A percentile compares a stretch with the other conserved stretches of the same genome.
Evolutionary conservation across 1,284 basidiomycete genomes (phyloP).

Genomic region (Leccinum pachyderme): DNA sequence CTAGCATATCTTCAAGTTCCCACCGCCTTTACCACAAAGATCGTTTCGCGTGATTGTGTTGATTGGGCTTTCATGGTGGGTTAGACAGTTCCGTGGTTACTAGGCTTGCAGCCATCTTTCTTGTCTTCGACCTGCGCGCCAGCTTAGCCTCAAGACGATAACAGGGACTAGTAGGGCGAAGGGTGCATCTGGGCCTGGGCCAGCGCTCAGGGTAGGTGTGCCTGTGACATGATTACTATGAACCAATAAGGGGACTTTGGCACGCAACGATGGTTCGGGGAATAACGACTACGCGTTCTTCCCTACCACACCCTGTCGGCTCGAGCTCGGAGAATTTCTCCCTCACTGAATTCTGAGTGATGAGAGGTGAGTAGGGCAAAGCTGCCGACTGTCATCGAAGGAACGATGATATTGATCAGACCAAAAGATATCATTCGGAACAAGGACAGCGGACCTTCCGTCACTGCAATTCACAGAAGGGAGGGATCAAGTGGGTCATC

Average conservation of each 20-base stretch:
- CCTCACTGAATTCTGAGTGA: not conserved
- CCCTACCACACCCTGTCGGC: not conserved
- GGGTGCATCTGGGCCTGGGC: not conserved
- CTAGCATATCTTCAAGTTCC: too few species aligned
- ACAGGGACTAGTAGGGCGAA: not conserved
- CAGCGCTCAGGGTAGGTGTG: not conserved
- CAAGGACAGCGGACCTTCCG: not conserved
- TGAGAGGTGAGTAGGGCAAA: not conserved
- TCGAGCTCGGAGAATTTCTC: not conserved
- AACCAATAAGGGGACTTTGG: not conserved
- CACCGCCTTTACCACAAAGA: too few species aligned
- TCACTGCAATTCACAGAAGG: not conserved
- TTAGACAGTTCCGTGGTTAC: not conserved
- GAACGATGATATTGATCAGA: not conserved
- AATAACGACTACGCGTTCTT: not conserved
- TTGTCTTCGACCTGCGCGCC: not conserved
- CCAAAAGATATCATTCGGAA: not conserved
- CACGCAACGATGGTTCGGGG: not conserved
- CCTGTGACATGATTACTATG: not conserved
- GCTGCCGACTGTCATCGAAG: not conserved
- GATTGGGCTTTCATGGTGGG: too few species aligned
- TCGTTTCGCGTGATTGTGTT: too few species aligned
- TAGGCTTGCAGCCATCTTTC: too few species aligned
- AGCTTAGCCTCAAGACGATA: not conserved
- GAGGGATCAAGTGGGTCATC: not conserved